Evolutionary conservation across 73 alveolate genomes (phyloP).

Genomic region (Stentor coeruleus): DNA sequence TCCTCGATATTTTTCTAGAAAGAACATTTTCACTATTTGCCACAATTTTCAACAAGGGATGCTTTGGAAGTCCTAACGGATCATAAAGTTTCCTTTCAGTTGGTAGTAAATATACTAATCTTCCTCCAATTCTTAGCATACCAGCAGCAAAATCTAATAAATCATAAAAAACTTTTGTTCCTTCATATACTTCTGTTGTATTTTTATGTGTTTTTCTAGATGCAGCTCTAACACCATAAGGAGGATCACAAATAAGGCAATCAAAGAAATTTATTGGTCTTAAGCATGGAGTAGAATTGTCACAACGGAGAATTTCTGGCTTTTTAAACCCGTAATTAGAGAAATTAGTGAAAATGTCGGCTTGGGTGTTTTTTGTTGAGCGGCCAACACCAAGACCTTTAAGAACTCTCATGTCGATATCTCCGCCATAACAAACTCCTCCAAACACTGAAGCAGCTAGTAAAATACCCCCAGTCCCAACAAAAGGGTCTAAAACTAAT

Average conservation of each 20-base stretch:
- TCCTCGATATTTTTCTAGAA: slow-evolving; percentile 66
- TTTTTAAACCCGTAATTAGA: slow-evolving; percentile 65
- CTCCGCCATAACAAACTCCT: slow-evolving; percentile 92
- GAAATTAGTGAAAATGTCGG: slow-evolving; percentile 80
- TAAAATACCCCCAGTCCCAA: slow-evolving; percentile 95
- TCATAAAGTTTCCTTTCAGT: slow-evolving; percentile 70
- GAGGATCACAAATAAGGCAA: slow-evolving; percentile 98
- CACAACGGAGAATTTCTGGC: slow-evolving; percentile 78
- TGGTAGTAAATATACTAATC: slow-evolving; percentile 94
- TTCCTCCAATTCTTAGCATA: slow-evolving; percentile 82
- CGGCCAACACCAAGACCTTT: slow-evolving; percentile 96
- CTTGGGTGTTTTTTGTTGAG: slow-evolving; percentile 54
- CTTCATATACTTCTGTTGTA: slow-evolving; percentile 42
- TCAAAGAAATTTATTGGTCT: slow-evolving; percentile 70
- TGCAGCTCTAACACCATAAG: slow-evolving; percentile 97
- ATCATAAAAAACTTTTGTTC: slow-evolving; percentile 65
- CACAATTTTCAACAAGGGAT: slow-evolving; percentile 61
- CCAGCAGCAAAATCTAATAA: slow-evolving; percentile 75
- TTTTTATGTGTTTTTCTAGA: slow-evolving; percentile 67
- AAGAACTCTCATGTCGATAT: slow-evolving; percentile 92
- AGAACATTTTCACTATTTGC: slow-evolving; percentile 68
- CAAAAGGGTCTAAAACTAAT: slow-evolving; percentile 95
- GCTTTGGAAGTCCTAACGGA: slow-evolving; percentile 75
- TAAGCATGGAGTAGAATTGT: slow-evolving; percentile 49
- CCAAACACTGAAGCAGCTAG: slow-evolving; percentile 87